Evolutionary conservation across 2,329 filamentous ascomycete species (phyloP), one percentile per base, ranked within the genome.

Genomic region (Helotiales sp.): DNA sequence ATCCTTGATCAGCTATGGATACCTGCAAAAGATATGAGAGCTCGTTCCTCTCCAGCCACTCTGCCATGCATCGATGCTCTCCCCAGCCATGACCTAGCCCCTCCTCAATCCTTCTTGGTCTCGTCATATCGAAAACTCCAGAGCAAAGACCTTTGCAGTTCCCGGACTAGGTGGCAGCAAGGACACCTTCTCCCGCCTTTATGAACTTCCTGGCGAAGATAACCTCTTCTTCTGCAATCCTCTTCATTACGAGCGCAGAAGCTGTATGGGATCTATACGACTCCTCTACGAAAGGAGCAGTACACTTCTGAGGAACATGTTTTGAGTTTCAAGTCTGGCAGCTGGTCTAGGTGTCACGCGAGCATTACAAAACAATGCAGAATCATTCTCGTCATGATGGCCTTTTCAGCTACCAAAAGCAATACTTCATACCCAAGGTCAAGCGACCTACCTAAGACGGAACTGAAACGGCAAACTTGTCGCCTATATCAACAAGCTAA

Each of bases 321-420:
- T 75, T 77, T 1, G 80, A 67, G 34, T 76, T 75, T 77, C 1
- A 81, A 67, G 34, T 76, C 71, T 0, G 64, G 70, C 1, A 79
- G 70, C 60, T 79, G 77, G 1, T 67, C 55, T 0, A 77, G 77
- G 46, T 81, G 69, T 53, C 77, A 72, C 15, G 76, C 68, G 5
- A 80, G 72, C 3, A 75, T 76, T 0, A 77, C 70, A 8, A 80
- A 69, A 10, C 79, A 79, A 30, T 80, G 69, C 1, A 73, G 71
- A 55, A 81, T 80, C 75, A 78, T 81, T 63, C 76, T 80, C 4
- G 81, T 74, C 75, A 81, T 78, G 0, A 79, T 80, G 0, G 79
- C 79, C 34, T 81, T 82, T 2, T 79, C 79, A 0, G 79, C 78
- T 1, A 80, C 78, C 1, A 81, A 73, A 5, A 81, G 52, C 17